phyloP scores from a whole-genome alignment of 257 asterid species.

The Jacaranda copaia region DNA sequence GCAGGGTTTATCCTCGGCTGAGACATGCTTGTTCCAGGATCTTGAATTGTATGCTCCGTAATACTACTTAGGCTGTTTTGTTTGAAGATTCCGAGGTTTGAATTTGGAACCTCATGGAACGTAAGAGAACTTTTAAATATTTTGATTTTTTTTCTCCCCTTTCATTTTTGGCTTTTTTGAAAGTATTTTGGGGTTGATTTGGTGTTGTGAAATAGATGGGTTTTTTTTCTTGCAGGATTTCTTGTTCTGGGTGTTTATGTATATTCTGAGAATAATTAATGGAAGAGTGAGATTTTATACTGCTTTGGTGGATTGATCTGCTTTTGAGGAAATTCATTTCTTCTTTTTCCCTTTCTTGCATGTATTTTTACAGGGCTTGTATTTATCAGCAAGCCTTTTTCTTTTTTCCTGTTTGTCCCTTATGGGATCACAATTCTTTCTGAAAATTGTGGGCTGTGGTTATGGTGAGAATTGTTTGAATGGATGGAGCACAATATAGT shows the following conservation, averaged over 20 bases:
- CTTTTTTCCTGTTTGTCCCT: not conserved
- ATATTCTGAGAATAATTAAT: constrained; percentile 19
- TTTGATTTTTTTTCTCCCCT: not conserved
- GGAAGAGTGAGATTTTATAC: no score
- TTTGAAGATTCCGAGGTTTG: not conserved
- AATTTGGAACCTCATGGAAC: not conserved
- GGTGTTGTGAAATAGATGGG: not conserved
- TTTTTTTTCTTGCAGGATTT: not conserved
- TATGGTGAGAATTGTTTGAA: not conserved
- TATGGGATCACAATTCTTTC: not conserved
- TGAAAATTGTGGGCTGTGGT: not conserved
- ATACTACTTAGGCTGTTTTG: not conserved
- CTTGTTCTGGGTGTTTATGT: constrained; percentile 3
- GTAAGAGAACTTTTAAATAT: not conserved
- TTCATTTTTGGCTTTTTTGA: not conserved
- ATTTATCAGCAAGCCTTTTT: not conserved
- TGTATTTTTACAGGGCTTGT: not conserved
- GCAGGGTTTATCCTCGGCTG: constrained; percentile 64
- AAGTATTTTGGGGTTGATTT: not conserved
- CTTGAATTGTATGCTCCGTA: constrained; percentile 60
- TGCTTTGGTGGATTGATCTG: no score
- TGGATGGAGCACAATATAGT: no score
- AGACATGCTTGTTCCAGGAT: constrained; percentile 72
- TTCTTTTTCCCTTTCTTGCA: not conserved
- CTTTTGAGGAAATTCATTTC: not conserved